Conservation (phyloP, 2,329 filamentous ascomycete species). For the Botrytis tulipae region DNA sequence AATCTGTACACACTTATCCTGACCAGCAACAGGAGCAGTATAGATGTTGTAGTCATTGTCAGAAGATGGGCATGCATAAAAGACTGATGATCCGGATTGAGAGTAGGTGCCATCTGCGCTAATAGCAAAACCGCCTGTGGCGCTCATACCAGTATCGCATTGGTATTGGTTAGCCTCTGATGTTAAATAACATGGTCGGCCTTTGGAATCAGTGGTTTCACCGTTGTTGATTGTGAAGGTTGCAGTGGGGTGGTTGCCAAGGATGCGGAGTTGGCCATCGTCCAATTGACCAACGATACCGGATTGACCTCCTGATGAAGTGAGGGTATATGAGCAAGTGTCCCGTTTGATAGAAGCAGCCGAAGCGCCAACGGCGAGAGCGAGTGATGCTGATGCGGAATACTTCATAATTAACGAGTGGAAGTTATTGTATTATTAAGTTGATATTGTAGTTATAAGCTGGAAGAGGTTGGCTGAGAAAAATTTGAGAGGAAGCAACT, state of each 20-base stretch:
- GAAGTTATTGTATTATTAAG: background rate
- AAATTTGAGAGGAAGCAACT: background rate
- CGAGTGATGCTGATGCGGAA: conserved; percentile 3
- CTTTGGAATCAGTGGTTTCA: conserved; percentile 53
- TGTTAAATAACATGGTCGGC: conserved; percentile 55
- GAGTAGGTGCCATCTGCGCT: conserved; percentile 49
- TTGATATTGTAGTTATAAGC: background rate
- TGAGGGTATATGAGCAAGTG: conserved; percentile 52
- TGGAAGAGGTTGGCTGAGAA: background rate
- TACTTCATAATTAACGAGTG: conserved; percentile 16
- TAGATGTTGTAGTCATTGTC: conserved; percentile 57
- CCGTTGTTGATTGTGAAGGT: conserved; percentile 56
- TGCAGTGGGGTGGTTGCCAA: conserved; percentile 47
- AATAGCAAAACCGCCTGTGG: conserved; percentile 56
- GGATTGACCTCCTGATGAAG: conserved; percentile 47
- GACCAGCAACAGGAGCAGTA: conserved; percentile 41
- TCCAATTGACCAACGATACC: conserved; percentile 58
- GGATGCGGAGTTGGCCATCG: conserved; percentile 62
- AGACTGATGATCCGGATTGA: conserved; percentile 49
- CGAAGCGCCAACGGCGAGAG: background rate
- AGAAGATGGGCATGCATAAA: conserved; percentile 60
- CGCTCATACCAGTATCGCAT: conserved; percentile 51
- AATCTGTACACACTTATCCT: conserved; percentile 51
- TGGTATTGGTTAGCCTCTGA: conserved; percentile 30
- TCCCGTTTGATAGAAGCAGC: background rate